These are phyloP conservation scores for Kodamaea nitidulidarum DNA, from an alignment of 805 yeast genomes.

Conservation along the genomic window DNA sequence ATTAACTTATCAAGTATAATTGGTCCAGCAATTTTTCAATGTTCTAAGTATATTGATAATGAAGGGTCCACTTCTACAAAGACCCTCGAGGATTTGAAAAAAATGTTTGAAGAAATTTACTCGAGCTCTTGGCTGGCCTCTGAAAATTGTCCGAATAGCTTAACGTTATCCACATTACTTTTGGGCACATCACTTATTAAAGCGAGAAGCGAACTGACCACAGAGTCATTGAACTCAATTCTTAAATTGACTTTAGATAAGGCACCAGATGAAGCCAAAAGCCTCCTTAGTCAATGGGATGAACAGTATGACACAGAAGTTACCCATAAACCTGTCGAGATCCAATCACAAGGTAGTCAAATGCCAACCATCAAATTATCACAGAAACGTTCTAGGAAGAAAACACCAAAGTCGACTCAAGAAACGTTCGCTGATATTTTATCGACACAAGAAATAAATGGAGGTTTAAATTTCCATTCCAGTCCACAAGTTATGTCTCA, in stretches of 20 bases:
- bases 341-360: neutral
- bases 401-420: neutral
- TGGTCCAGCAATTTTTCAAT: conserved; percentile 15
- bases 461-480: neutral
- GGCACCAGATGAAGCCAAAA: conserved; percentile 6
- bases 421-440: neutral
- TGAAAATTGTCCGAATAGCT: conserved; percentile 2
- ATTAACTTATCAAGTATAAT: conserved; percentile 13
- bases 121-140: neutral
- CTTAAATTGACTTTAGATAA: conserved; percentile 2
- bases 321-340: neutral
- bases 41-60: conserved; percentile 13
- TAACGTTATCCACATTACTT: conserved; percentile 9
- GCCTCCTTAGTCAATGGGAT: conserved; percentile 8
- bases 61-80: conserved; percentile 5
- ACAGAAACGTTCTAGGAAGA: conserved; percentile 4
- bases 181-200: conserved; percentile 13
- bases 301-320: neutral
- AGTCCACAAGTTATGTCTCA: conserved; percentile 3
- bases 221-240: neutral
- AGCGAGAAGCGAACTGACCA: conserved; percentile 8
- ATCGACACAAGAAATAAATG: neutral
- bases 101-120: conserved; percentile 6
- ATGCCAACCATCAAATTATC: conserved; percentile 13
- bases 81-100: conserved; percentile 10